Conservation (phyloP, 345 rosid species). For the Citrus cavaleriei region DNA sequence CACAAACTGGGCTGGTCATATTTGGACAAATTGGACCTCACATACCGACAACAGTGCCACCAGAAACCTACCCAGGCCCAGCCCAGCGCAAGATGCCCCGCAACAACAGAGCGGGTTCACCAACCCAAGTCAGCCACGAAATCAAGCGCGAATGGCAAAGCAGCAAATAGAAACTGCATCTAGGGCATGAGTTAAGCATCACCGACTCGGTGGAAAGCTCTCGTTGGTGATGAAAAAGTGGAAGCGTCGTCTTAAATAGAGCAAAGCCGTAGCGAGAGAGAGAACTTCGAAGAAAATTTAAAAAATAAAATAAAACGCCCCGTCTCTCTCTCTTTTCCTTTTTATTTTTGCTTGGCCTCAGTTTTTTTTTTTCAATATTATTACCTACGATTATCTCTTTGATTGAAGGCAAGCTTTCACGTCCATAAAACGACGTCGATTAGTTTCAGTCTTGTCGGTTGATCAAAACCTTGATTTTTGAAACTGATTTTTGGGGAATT, state of each 20-base stretch:
- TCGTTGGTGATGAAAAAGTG: slow-evolving; percentile 20
- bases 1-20: too few relatives aligned
- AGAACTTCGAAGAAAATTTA: too few relatives aligned
- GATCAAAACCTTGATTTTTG: not conserved
- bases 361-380: not conserved
- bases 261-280: not conserved
- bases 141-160: not conserved
- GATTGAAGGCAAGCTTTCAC: not conserved
- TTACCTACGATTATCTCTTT: not conserved
- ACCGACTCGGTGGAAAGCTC: slow-evolving; percentile 16
- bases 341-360: not conserved
- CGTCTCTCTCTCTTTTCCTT: not conserved
- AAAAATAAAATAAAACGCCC: not conserved
- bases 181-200: not conserved
- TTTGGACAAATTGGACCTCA: too few relatives aligned
- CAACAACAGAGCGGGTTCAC: not conserved
- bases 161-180: not conserved
- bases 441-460: not conserved
- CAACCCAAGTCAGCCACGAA: not conserved
- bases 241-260: not conserved
- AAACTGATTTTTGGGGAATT: slow-evolving; percentile 9
- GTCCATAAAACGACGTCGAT: not conserved
- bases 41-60: too few relatives aligned
- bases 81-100: not conserved
- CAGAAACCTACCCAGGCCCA: not conserved